phyloP scores from a whole-genome alignment of 2,329 filamentous ascomycete genomes.

The Scortechinia acanthostroma region DNA sequence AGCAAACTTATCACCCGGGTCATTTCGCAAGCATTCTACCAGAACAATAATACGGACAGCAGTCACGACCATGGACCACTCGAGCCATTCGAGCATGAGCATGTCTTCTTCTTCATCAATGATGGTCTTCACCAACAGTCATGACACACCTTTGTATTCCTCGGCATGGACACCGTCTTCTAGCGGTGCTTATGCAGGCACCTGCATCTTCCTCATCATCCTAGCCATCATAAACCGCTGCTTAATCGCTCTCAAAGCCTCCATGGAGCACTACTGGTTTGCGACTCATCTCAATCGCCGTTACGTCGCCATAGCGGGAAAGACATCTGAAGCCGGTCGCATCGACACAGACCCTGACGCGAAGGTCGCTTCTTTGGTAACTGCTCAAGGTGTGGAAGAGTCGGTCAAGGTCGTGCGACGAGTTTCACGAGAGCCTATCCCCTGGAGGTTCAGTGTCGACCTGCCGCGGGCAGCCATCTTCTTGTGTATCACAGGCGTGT shows the following conservation, averaged over 20 bases:
- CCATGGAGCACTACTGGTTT: constrained; percentile 13
- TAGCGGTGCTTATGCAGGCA: constrained; percentile 50
- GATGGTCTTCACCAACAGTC: constrained; percentile 43
- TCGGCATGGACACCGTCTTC: constrained; percentile 46
- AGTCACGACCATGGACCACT: background rate
- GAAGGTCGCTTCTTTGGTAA: constrained; percentile 40
- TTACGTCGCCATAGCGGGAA: background rate
- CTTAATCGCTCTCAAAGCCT: constrained; percentile 43
- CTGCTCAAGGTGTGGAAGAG: constrained; percentile 30
- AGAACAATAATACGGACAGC: no score
- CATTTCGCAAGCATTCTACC: no score
- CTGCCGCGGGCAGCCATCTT: constrained; percentile 47
- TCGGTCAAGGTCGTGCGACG: constrained; percentile 2
- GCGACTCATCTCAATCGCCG: constrained; percentile 7
- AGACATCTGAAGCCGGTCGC: constrained; percentile 6
- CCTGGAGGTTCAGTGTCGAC: constrained; percentile 56
- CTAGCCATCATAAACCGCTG: constrained; percentile 45
- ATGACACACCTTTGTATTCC: constrained; percentile 49
- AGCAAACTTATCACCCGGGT: no score
- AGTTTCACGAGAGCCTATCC: constrained; percentile 28
- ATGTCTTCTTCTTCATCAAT: constrained; percentile 5
- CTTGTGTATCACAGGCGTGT: constrained; percentile 44
- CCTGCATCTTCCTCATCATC: constrained; percentile 58
- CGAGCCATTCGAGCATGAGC: background rate
- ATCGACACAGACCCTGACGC: constrained; percentile 2